These are phyloP conservation scores for Ocimum tenuiflorum DNA, from an alignment of 257 asterid genomes.

Conservation along the genomic window DNA sequence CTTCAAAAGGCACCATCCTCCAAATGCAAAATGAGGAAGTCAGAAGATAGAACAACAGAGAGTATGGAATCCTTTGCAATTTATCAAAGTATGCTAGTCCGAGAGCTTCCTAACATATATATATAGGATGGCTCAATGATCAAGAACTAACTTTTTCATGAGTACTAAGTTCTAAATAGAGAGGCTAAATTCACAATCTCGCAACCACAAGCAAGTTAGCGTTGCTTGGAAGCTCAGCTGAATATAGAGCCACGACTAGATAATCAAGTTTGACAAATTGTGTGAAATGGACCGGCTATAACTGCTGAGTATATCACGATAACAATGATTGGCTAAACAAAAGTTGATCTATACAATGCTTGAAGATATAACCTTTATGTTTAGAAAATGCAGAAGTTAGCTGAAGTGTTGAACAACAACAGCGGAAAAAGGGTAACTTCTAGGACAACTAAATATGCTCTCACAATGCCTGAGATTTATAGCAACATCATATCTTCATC, in stretches of 20 bases:
- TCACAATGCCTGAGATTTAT: background rate
- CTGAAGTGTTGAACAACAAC: too few relatives aligned
- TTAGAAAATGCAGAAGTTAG: background rate
- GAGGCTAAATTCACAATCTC: background rate
- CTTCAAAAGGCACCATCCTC: background rate
- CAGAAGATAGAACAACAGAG: background rate
- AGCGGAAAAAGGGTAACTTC: background rate
- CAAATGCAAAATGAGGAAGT: too few relatives aligned
- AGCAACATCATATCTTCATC: conserved; percentile 1
- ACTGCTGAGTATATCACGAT: background rate
- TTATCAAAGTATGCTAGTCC: background rate
- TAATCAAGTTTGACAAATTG: background rate
- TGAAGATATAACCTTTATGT: background rate
- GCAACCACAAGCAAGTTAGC: background rate
- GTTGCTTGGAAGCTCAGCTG: background rate
- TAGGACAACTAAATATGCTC: conserved; percentile 2
- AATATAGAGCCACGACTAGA: background rate
- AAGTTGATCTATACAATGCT: background rate
- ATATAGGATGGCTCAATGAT: background rate
- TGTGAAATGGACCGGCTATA: background rate
- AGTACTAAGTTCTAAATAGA: background rate
- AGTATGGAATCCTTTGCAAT: background rate
- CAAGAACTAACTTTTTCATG: background rate
- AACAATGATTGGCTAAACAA: background rate
- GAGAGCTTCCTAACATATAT: background rate